phyloP scores from a whole-genome alignment of 768 basidiomycete genomes.

The Pleurotus platypus region DNA sequence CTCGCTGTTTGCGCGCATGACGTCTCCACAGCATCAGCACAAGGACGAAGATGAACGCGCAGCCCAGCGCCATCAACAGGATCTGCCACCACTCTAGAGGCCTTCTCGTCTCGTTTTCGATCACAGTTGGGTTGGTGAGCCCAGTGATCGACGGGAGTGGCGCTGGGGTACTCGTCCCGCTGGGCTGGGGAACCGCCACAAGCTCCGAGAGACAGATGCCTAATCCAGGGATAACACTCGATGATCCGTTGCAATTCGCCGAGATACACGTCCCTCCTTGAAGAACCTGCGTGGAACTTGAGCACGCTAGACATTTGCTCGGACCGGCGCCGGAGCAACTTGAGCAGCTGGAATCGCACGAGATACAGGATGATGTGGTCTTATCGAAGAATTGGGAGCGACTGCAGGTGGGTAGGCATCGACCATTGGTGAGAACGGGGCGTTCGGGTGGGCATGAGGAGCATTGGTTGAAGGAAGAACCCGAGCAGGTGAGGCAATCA shows the following conservation, averaged over 20 bases:
- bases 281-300: conserved; percentile 58
- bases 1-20: conserved; percentile 64
- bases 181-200: conserved; percentile 46
- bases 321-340: conserved; percentile 72
- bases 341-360: conserved; percentile 75
- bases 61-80: conserved; percentile 77
- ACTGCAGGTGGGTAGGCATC: conserved; percentile 77
- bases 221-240: conserved; percentile 61
- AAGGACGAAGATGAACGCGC: conserved; percentile 71
- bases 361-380: conserved; percentile 57
- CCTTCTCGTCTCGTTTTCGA: conserved; percentile 23
- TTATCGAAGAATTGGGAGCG: conserved; percentile 71
- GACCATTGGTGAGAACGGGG: conserved; percentile 71
- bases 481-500: conserved; percentile 82
- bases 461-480: conserved; percentile 77
- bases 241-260: conserved; percentile 55
- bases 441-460: conserved; percentile 61
- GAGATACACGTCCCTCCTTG: conserved; percentile 60
- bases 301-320: conserved; percentile 70
- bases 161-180: conserved; percentile 40
- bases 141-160: conserved; percentile 59
- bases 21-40: conserved; percentile 70
- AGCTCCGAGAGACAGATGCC: conserved; percentile 81
- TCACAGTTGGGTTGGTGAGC: conserved; percentile 45
- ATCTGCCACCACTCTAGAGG: conserved; percentile 80